Conservation (phyloP, 768 basidiomycete genomes). For the Tulasnella sp. region DNA sequence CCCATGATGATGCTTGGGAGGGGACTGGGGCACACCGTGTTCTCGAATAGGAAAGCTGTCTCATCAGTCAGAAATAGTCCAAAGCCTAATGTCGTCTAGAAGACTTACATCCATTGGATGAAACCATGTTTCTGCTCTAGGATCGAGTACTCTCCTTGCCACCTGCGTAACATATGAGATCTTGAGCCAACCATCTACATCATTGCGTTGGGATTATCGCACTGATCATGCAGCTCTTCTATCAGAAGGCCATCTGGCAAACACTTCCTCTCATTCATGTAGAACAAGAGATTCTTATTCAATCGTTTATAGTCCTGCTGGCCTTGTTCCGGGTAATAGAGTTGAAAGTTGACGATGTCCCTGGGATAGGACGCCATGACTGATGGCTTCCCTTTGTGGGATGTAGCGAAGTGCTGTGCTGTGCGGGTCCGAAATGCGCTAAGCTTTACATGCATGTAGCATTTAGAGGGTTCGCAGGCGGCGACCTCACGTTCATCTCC, state of each 20-base stretch:
- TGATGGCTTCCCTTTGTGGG: too few species aligned
- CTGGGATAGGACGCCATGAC: too few species aligned
- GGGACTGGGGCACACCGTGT: constrained; percentile 33
- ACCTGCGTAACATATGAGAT: constrained; percentile 34
- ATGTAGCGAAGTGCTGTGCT: too few species aligned
- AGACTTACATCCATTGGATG: constrained; percentile 67
- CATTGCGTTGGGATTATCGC: too few species aligned
- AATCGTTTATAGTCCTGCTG: constrained; percentile 26
- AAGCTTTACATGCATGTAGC: too few species aligned
- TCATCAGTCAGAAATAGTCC: neutral
- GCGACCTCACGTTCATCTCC: too few species aligned
- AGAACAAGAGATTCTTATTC: constrained; percentile 47
- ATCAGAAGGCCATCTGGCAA: constrained; percentile 50
- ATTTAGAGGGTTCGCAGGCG: too few species aligned
- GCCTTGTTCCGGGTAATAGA: too few species aligned
- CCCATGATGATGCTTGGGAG: neutral
- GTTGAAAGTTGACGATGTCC: too few species aligned
- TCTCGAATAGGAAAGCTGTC: constrained; percentile 62
- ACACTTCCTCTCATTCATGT: constrained; percentile 44
- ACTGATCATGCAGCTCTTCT: constrained; percentile 54
- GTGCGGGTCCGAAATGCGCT: too few species aligned
- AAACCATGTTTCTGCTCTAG: constrained; percentile 61
- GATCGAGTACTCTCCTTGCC: constrained; percentile 48
- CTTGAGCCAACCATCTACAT: too few species aligned
- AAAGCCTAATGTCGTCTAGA: too few species aligned